These are phyloP conservation scores for Cyclospora cayetanensis DNA, from an alignment of 169 alveolate genomes.

Conservation along the genomic window DNA sequence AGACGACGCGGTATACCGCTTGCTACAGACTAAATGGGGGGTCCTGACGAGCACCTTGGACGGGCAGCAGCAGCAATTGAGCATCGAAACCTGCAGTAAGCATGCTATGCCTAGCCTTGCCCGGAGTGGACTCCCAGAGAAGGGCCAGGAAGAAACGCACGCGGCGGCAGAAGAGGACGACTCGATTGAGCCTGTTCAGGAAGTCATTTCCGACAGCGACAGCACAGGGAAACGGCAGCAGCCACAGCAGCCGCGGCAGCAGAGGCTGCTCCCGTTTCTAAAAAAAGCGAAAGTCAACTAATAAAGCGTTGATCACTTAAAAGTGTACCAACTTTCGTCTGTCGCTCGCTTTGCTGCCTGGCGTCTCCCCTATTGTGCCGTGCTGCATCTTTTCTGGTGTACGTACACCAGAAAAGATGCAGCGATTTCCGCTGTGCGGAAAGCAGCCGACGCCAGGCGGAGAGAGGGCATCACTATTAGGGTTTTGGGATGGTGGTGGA, in stretches of 20 bases:
- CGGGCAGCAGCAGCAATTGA: constrained; percentile 65
- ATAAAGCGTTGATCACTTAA: not conserved
- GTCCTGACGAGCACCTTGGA: constrained; percentile 82
- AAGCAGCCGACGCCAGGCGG: too few species aligned
- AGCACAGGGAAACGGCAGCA: not conserved
- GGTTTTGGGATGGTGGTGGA: too few species aligned
- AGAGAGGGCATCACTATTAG: too few species aligned
- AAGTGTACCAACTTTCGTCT: too few species aligned
- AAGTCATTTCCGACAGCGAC: not conserved
- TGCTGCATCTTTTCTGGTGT: too few species aligned
- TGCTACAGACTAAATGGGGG: constrained; percentile 82
- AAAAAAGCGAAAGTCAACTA: not conserved
- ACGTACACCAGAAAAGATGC: too few species aligned
- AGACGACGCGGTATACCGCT: constrained; percentile 64
- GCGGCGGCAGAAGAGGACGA: not conserved
- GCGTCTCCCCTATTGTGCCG: too few species aligned
- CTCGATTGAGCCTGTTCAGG: not conserved
- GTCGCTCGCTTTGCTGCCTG: too few species aligned
- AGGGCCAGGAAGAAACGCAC: not conserved
- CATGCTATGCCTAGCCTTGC: not conserved
- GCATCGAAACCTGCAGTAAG: not conserved
- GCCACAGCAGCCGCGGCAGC: not conserved
- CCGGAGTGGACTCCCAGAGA: not conserved
- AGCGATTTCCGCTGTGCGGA: too few species aligned
- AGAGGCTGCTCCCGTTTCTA: not conserved